Base-by-base conservation (phyloP, 1,284 basidiomycete species). In the Trametes versicolor region DNA sequence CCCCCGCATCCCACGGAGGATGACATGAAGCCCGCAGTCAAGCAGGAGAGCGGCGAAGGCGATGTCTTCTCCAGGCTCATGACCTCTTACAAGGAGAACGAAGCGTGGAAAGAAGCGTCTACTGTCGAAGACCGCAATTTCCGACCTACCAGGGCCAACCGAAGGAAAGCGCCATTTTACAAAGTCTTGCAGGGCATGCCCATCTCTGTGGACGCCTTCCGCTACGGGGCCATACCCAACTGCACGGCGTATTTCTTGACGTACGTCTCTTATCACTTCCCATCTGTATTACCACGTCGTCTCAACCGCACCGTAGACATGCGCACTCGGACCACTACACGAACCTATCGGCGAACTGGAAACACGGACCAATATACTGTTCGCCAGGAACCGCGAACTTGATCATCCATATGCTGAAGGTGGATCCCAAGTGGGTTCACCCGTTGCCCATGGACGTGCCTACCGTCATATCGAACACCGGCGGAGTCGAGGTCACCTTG, bases 101-200 rank as follows among this genome's bases (percentile, higher is more conserved):
- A 91, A 64, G 87, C 88, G 10, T 97, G 95, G 95, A 91, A 90
- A 73, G 92, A 94, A 74, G 95, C 90, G 0, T 85, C 87, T 21
- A 74, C 76, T 17, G 80, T 77, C 1, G 86, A 89, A 69, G 82
- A 85, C 60, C 81, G 81, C 27, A 80, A 77, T 61, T 82, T 82
- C 69, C 80, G 80, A 23, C 75, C 81, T 2, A 82, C 78, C 13
- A 86, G 85, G 67, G 77, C 76, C 15, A 84, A 84, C 32, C 83
- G 91, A 45, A 81, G 93, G 58, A 90, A 89, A 62, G 95, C 95
- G 1, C 96, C 96, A 0, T 98, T 98, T 75, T 98, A 97, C 80
- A 98, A 98, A 80, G 87, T 96, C n/a, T 79, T 99, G 68, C 93
- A 95, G 69, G 97, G 98, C 2, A 98, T 99, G 96, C 96, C 97